Evolutionary conservation across 2,329 filamentous ascomycete genomes (phyloP).

Genomic region (Lasiodiplodia theobromae): DNA sequence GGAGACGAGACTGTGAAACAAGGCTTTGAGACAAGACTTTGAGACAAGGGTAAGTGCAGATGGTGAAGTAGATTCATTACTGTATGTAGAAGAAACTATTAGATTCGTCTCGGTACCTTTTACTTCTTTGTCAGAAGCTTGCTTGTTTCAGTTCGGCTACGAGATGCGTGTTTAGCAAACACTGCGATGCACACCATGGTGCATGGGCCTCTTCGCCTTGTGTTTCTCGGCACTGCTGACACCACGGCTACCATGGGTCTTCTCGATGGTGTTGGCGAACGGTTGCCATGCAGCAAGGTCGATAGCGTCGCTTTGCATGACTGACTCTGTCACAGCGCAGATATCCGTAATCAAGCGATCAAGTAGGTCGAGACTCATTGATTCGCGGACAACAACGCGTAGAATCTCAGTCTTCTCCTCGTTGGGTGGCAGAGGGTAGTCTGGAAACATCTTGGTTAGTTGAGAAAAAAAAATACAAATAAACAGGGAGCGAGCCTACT

Average conservation of each 20-base stretch:
- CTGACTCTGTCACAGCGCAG: constrained; percentile 64
- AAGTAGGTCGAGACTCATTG: constrained; percentile 71
- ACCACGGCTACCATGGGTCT: constrained; percentile 42
- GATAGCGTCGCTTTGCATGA: constrained; percentile 62
- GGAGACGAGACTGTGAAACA: background rate
- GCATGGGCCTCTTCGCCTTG: constrained; percentile 50
- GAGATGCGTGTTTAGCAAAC: constrained; percentile 45
- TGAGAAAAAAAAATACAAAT: background rate
- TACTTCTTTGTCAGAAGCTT: background rate
- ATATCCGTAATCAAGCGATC: constrained; percentile 69
- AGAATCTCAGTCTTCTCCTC: constrained; percentile 70
- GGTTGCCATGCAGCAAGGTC: constrained; percentile 59
- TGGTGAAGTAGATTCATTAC: background rate
- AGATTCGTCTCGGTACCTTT: background rate
- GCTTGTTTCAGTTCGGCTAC: too few species aligned
- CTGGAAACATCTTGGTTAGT: constrained; percentile 35
- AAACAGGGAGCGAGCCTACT: constrained; percentile 50
- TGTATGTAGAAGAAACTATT: background rate
- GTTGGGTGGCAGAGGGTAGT: constrained; percentile 70
- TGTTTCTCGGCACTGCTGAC: constrained; percentile 44
- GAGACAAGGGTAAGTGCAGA: background rate
- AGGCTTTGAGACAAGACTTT: background rate
- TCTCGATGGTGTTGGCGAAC: constrained; percentile 43
- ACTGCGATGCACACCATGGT: constrained; percentile 50
- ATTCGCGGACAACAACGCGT: constrained; percentile 71